phyloP scores from a whole-genome alignment of 768 basidiomycete species.

The Tulasnella sp. region DNA sequence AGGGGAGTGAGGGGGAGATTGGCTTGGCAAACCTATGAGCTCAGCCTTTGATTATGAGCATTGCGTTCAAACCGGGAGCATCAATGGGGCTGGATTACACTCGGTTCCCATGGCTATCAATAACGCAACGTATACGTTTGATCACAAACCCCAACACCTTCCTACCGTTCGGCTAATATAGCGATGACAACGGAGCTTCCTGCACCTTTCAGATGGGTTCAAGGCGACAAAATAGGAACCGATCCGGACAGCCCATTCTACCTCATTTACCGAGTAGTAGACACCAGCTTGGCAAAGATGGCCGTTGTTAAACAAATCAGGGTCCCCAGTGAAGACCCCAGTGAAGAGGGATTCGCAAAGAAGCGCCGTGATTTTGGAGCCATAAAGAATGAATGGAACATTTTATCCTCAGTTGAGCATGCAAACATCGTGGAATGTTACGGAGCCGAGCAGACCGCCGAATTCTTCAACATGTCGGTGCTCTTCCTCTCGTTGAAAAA shows the following conservation, averaged over 20 bases:
- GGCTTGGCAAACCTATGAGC: no score
- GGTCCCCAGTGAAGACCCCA: constrained; percentile 64
- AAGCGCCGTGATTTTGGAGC: no score
- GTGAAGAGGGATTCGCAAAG: no score
- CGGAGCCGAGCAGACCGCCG: background rate
- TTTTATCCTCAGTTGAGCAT: no score
- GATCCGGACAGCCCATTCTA: background rate
- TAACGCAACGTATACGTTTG: background rate
- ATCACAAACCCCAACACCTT: background rate
- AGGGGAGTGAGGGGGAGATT: no score
- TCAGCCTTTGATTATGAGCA: no score
- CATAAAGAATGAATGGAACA: no score
- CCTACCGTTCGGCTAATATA: background rate
- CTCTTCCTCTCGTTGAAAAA: constrained; percentile 88
- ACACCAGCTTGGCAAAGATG: constrained; percentile 66
- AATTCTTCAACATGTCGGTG: constrained; percentile 43
- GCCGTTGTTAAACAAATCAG: constrained; percentile 95
- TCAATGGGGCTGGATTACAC: no score
- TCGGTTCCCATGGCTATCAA: background rate
- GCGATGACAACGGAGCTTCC: background rate
- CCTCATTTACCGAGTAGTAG: constrained; percentile 56
- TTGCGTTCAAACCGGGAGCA: no score
- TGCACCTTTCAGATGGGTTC: constrained; percentile 76
- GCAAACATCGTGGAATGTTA: no score
- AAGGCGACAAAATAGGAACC: constrained; percentile 72